Conservation (phyloP, 768 basidiomycete genomes). For the Mycena belliarum region DNA sequence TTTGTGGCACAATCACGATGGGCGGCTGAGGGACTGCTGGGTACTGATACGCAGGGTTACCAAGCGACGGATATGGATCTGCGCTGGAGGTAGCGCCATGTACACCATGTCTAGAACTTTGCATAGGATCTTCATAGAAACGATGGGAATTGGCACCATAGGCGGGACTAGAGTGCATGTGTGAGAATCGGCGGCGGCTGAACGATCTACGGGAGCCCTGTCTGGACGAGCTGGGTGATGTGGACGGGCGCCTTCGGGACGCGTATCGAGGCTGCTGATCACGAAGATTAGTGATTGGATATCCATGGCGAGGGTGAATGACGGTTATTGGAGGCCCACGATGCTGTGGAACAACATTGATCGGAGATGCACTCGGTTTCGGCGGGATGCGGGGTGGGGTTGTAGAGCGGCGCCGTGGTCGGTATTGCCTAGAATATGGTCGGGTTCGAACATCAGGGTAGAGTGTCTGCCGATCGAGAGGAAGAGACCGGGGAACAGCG, state of each 20-base stretch:
- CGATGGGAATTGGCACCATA: too few relatives aligned
- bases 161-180: neutral
- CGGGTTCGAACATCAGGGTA: too few relatives aligned
- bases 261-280: too few relatives aligned
- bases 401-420: neutral
- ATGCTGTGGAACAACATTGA: too few relatives aligned
- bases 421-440: neutral
- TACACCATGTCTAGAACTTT: too few relatives aligned
- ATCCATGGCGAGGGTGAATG: too few relatives aligned
- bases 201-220: neutral
- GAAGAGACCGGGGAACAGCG: neutral
- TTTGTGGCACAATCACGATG: neutral
- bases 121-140: too few relatives aligned
- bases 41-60: neutral
- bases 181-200: neutral
- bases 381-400: neutral
- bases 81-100: too few relatives aligned
- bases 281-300: too few relatives aligned
- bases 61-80: neutral
- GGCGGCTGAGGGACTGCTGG: neutral
- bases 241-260: too few relatives aligned
- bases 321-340: too few relatives aligned
- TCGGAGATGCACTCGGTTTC: too few relatives aligned
- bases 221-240: neutral
- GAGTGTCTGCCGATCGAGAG: neutral